Conservation (phyloP, 2,329 filamentous ascomycete species). For the Fonsecaea multimorphosa region DNA sequence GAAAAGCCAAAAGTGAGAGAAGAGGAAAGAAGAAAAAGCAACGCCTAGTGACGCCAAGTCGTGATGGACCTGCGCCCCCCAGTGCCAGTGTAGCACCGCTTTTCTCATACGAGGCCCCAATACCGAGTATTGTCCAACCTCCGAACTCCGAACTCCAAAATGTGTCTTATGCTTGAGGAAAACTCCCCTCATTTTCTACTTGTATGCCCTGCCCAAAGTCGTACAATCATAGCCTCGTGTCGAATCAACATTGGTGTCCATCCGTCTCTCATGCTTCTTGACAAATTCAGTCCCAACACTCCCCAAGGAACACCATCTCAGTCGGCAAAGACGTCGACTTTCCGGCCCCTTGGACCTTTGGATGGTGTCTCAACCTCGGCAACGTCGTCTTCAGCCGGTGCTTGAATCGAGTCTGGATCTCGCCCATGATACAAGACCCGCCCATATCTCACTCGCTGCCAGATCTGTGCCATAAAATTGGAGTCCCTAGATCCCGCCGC, state of each 20-base stretch:
- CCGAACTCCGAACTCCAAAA: neutral
- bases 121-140: no score
- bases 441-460: slow-evolving; percentile 22
- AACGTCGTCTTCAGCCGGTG: slow-evolving; percentile 14
- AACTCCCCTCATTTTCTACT: neutral
- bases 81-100: neutral
- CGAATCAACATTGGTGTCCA: neutral
- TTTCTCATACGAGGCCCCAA: neutral
- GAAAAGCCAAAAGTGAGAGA: slow-evolving; percentile 1
- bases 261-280: neutral
- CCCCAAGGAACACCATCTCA: neutral
- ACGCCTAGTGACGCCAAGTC: neutral
- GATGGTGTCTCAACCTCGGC: slow-evolving; percentile 30
- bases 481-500: slow-evolving; percentile 5
- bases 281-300: neutral
- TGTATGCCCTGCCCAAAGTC: neutral
- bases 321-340: slow-evolving; percentile 26
- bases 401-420: neutral
- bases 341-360: slow-evolving; percentile 28
- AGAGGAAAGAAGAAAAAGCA: neutral
- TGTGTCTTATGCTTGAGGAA: no score
- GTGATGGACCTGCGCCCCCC: no score
- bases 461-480: slow-evolving; percentile 22
- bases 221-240: slow-evolving; percentile 7
- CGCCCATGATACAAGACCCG: slow-evolving; percentile 4